phyloP scores from a whole-genome alignment of 2,329 filamentous ascomycete species.

The Xylaria sp. region DNA sequence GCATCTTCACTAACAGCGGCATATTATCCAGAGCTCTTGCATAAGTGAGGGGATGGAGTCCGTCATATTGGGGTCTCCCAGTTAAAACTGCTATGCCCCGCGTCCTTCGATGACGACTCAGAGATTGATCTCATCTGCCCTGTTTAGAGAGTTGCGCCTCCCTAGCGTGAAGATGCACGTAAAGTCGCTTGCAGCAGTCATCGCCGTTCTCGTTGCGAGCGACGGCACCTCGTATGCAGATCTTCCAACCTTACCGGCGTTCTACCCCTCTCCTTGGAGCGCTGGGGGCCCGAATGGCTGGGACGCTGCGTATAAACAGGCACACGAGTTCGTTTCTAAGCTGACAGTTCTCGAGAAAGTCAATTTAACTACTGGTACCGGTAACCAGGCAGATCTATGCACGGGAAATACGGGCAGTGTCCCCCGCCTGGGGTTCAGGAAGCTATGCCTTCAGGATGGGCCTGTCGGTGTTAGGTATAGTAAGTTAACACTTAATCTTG shows the following conservation, averaged over 20 bases:
- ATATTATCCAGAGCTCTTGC: constrained; percentile 8
- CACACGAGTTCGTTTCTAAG: constrained; percentile 67
- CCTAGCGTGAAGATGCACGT: constrained; percentile 6
- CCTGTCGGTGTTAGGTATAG: constrained; percentile 69
- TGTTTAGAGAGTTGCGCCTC: background rate
- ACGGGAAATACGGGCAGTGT: constrained; percentile 38
- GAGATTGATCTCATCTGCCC: background rate
- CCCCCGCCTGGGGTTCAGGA: constrained; percentile 28
- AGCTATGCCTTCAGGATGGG: constrained; percentile 59
- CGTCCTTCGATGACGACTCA: background rate
- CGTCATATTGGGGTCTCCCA: background rate
- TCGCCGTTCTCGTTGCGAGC: constrained; percentile 6
- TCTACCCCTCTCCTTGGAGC: constrained; percentile 37
- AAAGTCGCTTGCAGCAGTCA: constrained; percentile 8
- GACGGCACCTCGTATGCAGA: background rate
- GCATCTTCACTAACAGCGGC: background rate
- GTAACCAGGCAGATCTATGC: constrained; percentile 52
- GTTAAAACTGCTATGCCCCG: background rate
- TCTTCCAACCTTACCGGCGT: constrained; percentile 25
- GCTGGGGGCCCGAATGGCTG: constrained; percentile 48
- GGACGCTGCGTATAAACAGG: constrained; percentile 67
- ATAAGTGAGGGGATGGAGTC: constrained; percentile 3
- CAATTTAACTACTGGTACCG: constrained; percentile 75
- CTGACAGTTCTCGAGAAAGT: constrained; percentile 76
- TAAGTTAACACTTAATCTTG: constrained; percentile 25